Percentiles rank a stretch among this genome's conserved stretches.
Evolutionary conservation across 495 filamentous ascomycete genomes (phyloP).

Genomic region (Tuber brumale): DNA sequence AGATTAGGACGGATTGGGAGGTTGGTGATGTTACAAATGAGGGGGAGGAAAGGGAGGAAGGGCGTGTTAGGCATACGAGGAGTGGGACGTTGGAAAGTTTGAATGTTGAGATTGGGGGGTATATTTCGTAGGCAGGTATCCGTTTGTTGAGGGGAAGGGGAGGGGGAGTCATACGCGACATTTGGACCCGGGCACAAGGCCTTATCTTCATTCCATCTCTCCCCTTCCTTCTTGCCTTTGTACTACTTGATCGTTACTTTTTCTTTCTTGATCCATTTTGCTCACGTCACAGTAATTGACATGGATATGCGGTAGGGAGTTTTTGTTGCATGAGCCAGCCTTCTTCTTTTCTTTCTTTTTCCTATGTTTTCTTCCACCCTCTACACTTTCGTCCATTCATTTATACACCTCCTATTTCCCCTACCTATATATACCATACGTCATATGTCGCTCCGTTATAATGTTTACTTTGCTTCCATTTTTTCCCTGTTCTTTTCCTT

Average conservation of each 20-base stretch:
- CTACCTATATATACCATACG: not conserved
- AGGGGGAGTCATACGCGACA: not conserved
- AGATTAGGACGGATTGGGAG: slow-evolving; percentile 40
- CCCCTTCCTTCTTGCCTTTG: not conserved
- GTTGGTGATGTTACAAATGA: slow-evolving; percentile 34
- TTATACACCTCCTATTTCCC: not conserved
- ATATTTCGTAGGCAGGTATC: not conserved
- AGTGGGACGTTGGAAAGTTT: slow-evolving; percentile 38
- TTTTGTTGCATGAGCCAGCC: not conserved
- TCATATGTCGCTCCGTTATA: not conserved
- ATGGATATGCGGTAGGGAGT: not conserved
- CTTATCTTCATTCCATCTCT: not conserved
- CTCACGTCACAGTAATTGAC: not conserved
- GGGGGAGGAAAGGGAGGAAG: slow-evolving; percentile 7
- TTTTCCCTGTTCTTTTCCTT: not conserved
- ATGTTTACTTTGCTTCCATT: not conserved
- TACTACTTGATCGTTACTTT: not conserved
- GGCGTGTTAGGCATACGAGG: slow-evolving; percentile 35
- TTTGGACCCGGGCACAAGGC: not conserved
- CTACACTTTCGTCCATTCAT: not conserved
- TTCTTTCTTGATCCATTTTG: not conserved
- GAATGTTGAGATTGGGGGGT: slow-evolving; percentile 37
- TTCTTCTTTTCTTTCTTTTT: not conserved
- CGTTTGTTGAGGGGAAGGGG: not conserved
- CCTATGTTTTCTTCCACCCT: not conserved